Conservation (phyloP, 1,139 yeast species). For the Williopsis jadinii region DNA sequence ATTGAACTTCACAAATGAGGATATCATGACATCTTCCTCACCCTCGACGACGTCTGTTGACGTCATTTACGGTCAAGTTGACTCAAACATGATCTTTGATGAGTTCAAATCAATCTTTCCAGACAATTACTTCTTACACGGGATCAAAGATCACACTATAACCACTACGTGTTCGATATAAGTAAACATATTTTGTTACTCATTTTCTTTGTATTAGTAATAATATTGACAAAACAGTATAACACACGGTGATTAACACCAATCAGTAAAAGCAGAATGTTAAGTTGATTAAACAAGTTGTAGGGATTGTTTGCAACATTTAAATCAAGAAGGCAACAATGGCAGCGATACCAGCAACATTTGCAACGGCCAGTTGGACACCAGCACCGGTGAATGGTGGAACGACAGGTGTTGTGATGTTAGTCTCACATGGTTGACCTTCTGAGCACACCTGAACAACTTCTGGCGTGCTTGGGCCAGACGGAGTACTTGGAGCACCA, state of each 20-base stretch:
- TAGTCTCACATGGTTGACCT: too few relatives aligned
- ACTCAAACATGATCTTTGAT: neutral
- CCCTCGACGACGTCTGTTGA: neutral
- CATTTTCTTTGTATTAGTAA: too few relatives aligned
- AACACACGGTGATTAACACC: too few relatives aligned
- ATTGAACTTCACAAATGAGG: neutral
- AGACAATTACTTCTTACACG: neutral
- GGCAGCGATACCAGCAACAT: neutral
- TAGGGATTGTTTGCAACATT: neutral
- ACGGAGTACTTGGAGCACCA: neutral
- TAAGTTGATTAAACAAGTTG: too few relatives aligned
- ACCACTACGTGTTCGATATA: too few relatives aligned
- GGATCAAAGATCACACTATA: neutral
- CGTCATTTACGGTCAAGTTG: neutral
- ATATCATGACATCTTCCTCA: neutral
- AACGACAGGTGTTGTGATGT: neutral
- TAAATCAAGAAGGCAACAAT: constrained; percentile 1
- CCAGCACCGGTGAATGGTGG: constrained; percentile 2
- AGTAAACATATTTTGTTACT: too few relatives aligned
- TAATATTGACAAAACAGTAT: too few relatives aligned
- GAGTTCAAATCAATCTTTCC: neutral
- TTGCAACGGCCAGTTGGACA: constrained; percentile 1
- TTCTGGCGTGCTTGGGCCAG: too few relatives aligned
- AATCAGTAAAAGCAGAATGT: too few relatives aligned
- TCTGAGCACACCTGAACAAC: too few relatives aligned